Conservation (phyloP, 768 basidiomycete species). For the Strobilomyces dryophilus region DNA sequence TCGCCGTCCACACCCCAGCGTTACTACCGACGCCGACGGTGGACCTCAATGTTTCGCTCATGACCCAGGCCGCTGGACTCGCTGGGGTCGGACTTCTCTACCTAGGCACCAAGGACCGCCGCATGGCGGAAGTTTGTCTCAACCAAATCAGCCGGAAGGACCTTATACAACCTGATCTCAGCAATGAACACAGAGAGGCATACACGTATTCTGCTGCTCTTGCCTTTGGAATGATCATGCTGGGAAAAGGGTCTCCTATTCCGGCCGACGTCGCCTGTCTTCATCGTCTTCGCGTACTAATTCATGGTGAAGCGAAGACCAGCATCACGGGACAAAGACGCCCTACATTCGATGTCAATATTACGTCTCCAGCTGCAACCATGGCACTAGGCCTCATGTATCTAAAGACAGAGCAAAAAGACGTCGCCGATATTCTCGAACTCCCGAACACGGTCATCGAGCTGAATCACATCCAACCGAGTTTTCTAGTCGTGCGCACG, state of each 20-base stretch:
- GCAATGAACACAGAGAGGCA: constrained; percentile 86
- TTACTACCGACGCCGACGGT: constrained; percentile 82
- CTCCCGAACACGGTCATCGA: constrained; percentile 79
- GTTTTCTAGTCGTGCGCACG: constrained; percentile 78
- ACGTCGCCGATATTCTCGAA: constrained; percentile 80
- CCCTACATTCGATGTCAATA: constrained; percentile 72
- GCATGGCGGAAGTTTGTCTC: constrained; percentile 91
- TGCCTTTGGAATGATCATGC: constrained; percentile 95
- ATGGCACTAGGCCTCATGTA: constrained; percentile 93
- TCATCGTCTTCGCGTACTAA: constrained; percentile 62
- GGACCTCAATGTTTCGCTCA: constrained; percentile 85
- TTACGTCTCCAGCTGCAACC: constrained; percentile 90
- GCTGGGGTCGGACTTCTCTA: constrained; percentile 87
- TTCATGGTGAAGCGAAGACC: constrained; percentile 65
- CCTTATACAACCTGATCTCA: constrained; percentile 76
- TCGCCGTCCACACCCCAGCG: constrained; percentile 92
- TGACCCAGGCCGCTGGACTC: constrained; percentile 87
- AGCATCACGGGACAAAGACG: constrained; percentile 35
- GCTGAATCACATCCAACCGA: constrained; percentile 84
- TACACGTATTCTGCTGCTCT: constrained; percentile 88
- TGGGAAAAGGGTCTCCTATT: constrained; percentile 76
- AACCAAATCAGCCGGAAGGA: constrained; percentile 77
- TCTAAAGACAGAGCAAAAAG: constrained; percentile 74
- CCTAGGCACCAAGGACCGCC: constrained; percentile 79
- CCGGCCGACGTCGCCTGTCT: constrained; percentile 74